Evolutionary conservation across 1,284 basidiomycete genomes (phyloP).

Genomic region (Fomes fomentarius): DNA sequence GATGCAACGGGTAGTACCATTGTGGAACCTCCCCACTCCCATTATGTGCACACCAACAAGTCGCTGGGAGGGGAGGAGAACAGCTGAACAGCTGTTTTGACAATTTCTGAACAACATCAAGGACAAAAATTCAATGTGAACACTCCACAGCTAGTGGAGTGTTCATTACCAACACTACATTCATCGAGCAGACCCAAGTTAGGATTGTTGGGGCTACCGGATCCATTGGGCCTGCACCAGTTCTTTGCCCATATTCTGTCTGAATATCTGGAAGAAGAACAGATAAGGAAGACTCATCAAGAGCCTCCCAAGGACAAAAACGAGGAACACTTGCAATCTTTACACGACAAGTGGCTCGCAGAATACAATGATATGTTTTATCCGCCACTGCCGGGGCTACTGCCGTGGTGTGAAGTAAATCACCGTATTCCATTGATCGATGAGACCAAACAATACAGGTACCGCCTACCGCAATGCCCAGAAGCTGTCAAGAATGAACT

Average conservation of each 20-base stretch:
- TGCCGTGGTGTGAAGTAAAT: conserved; percentile 12
- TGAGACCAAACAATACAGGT: conserved; percentile 25
- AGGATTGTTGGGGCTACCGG: neutral
- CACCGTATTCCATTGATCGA: conserved; percentile 31
- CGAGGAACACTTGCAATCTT: neutral
- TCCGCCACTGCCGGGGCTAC: conserved; percentile 5
- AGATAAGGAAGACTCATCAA: conserved; percentile 2
- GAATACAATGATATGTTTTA: conserved; percentile 11
- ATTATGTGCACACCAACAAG: neutral
- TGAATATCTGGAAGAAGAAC: no score
- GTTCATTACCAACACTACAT: neutral
- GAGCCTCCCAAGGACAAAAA: neutral
- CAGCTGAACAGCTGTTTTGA: neutral
- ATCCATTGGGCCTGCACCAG: no score
- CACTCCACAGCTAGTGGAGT: neutral
- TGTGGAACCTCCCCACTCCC: conserved; percentile 10
- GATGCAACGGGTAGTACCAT: neutral
- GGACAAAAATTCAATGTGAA: neutral
- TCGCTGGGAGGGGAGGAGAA: conserved; percentile 9
- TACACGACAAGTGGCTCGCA: conserved; percentile 6
- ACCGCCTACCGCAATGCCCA: conserved; percentile 27
- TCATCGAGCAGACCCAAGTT: neutral
- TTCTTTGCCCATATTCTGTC: no score
- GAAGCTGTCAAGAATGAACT: conserved; percentile 27
- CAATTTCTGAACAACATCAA: neutral